Base-by-base conservation (phyloP, 192 early-diverging fungal species). In the Spizellomyces punctatus region DNA sequence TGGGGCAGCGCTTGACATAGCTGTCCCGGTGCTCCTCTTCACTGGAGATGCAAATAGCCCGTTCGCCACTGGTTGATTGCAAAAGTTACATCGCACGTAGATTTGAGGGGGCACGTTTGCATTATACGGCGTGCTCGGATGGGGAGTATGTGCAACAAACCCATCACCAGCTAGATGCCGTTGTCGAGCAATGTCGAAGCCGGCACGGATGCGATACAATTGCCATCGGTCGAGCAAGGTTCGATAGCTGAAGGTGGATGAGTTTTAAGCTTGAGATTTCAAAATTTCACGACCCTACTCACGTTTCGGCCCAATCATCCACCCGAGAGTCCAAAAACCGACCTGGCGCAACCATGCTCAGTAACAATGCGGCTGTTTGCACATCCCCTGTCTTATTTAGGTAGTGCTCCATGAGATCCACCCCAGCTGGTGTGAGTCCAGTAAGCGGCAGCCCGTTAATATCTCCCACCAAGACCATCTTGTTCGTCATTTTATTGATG, bases 131-230 rank as follows among this genome's bases (percentile, higher is more conserved):
- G 69, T 57, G 4, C 61, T 56, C 6, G 75, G 59, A 21, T 77
- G 47, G 10, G 75, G 70, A 10, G 44, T 60, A 9, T 19, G 47
- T n/a, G 71, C 61, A 46, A 45, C 66, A 62, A 67, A 64, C 42
- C 55, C 43, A 10, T 56, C 67, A n/a, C 68, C 64, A 17, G 46
- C 22, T 14, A 64, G 55, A 46, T 60, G 46, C 12, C 90, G 90
- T 64, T 89, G 89, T 36, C 92, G 86, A 12, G 83, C 83, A 72
- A 99, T 99, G 80, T 99, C 97, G 77, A 98, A 97, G 44, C 85
- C 77, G 36, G 94, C 93, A 4, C 97, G 85, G n/a, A 80, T 81
- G 56, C 92, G 90, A 64, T 88, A 98, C 64, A 98, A 82, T 56
- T 93, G 87, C 92, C 90, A 95, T 55, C 86, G 84, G 80, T 99